phyloP scores from a whole-genome alignment of 129 eudicot species.

The Tagetes erecta region DNA sequence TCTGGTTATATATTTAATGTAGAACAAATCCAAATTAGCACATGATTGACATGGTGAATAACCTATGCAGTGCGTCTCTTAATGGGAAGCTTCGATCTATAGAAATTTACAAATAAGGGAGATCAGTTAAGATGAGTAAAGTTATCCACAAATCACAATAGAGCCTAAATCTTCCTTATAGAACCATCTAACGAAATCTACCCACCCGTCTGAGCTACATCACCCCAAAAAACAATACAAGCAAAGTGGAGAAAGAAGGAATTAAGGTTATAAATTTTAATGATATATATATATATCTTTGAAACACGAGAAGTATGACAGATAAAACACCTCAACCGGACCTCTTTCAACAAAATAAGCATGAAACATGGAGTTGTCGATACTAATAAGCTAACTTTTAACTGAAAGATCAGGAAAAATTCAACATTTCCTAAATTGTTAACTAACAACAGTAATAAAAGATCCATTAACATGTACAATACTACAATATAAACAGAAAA shows the following conservation, averaged over 20 bases:
- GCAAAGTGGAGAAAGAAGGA: too few species aligned
- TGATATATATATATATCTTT: too few species aligned
- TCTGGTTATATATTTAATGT: too few species aligned
- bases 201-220: too few species aligned
- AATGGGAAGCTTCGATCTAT: background rate
- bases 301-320: too few species aligned
- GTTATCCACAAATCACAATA: background rate
- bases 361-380: background rate
- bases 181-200: too few species aligned
- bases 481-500: too few species aligned
- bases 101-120: background rate
- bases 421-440: background rate
- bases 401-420: background rate
- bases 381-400: background rate
- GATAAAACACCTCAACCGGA: background rate
- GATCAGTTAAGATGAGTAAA: background rate
- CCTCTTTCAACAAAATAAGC: background rate
- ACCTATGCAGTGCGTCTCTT: background rate
- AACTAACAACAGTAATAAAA: background rate
- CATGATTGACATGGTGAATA: background rate
- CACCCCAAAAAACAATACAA: too few species aligned
- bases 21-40: too few species aligned
- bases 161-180: background rate
- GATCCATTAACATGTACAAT: too few species aligned
- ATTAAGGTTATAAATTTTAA: too few species aligned